These are phyloP conservation scores for Pseudogymnoascus pannorum DNA, from an alignment of 2,329 filamentous ascomycete species.

Conservation along the genomic window DNA sequence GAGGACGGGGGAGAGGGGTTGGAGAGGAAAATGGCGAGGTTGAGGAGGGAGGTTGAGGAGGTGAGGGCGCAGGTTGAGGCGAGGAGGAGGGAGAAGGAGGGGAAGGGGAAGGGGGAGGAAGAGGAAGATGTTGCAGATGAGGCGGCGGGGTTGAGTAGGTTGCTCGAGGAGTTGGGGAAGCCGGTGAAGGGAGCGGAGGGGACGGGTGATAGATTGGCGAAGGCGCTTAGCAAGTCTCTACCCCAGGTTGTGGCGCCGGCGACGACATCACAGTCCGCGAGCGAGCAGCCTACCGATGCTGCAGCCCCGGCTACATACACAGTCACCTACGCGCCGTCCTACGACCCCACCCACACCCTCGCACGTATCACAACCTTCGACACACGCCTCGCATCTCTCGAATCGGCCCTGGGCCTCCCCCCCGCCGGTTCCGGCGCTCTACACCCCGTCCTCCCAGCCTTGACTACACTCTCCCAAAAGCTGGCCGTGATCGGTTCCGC, in stretches of 20 bases:
- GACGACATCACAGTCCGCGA: constrained; percentile 17
- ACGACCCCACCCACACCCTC: constrained; percentile 63
- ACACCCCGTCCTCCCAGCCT: constrained; percentile 70
- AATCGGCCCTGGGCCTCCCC: constrained; percentile 63
- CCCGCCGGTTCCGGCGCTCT: constrained; percentile 48
- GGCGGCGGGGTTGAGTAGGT: constrained; percentile 61
- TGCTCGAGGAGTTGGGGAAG: constrained; percentile 56
- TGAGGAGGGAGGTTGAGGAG: constrained; percentile 77
- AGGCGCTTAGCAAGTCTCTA: constrained; percentile 15
- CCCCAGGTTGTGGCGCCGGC: constrained; percentile 20
- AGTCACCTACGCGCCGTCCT: constrained; percentile 56
- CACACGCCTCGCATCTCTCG: constrained; percentile 66
- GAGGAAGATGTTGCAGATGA: constrained; percentile 47
- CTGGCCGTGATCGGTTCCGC: constrained; percentile 67
- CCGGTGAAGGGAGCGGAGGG: constrained; percentile 13
- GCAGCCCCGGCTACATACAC: constrained; percentile 47
- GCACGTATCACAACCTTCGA: constrained; percentile 85
- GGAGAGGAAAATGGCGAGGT: constrained; percentile 69
- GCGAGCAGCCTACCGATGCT: constrained; percentile 17
- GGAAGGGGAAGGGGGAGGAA: constrained; percentile 31
- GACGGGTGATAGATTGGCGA: constrained; percentile 22
- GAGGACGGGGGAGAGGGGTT: constrained; percentile 67
- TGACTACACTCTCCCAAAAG: constrained; percentile 75
- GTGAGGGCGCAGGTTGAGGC: constrained; percentile 53
- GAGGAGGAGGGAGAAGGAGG: constrained; percentile 40